Evolutionary conservation across 176 grass and related monocot species (phyloP).

Genomic region (Hordeum vulgare): MorexV3_pseudomolecules_assembly NC_058522.1:104295237-104295736

Average conservation of each 20-base stretch:
- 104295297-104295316: conserved; percentile 23
- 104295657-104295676: conserved; percentile 16
- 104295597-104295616: conserved; percentile 9
- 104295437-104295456: conserved; percentile 13
- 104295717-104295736: conserved; percentile 17
- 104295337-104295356: not conserved
- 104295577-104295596: conserved; percentile 22
- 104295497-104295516: conserved; percentile 26
- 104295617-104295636: conserved; percentile 19
- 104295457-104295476: conserved; percentile 4
- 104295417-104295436: not conserved
- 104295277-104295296: not conserved
- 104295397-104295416: not conserved
- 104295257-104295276: conserved; percentile 1
- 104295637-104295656: conserved; percentile 30
- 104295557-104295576: conserved; percentile 17
- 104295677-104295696: conserved; percentile 29
- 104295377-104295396: conserved; percentile 3
- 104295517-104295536: conserved; percentile 1
- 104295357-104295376: not conserved
- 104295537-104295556: conserved; percentile 15
- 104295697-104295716: conserved; percentile 20
- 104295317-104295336: conserved; percentile 23
- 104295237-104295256: conserved; percentile 19
- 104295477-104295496: conserved; percentile 26